Percentiles rank a stretch among this genome's conserved stretches.
These are phyloP conservation scores for Phytopythium helicoides DNA, from an alignment of 352 stramenopile genomes.

Conservation along the genomic window DNA sequence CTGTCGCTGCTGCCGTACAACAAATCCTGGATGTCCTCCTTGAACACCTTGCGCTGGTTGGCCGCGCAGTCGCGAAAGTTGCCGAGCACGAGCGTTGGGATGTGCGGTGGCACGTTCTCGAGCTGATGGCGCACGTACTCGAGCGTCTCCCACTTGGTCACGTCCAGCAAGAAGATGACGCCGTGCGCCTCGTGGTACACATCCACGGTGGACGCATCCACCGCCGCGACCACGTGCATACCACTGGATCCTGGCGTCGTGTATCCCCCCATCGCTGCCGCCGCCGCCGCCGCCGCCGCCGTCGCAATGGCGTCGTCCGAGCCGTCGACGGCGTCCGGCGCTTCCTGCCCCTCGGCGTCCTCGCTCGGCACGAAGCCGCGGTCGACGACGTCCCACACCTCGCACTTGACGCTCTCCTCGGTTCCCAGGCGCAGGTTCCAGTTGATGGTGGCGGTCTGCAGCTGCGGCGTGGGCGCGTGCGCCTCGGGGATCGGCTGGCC, in stretches of 20 bases:
- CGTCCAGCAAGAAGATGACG: slow-evolving; percentile 87
- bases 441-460: slow-evolving; percentile 88
- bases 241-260: slow-evolving; percentile 20
- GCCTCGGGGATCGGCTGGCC: slow-evolving; percentile 65
- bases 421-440: slow-evolving; percentile 65
- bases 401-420: slow-evolving; percentile 88
- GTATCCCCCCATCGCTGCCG: slow-evolving; percentile 9
- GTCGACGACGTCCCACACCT: slow-evolving; percentile 92
- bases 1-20: slow-evolving; percentile 48
- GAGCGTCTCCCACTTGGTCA: slow-evolving; percentile 75
- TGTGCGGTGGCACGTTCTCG: slow-evolving; percentile 66
- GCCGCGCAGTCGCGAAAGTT: slow-evolving; percentile 74
- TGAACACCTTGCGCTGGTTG: slow-evolving; percentile 77
- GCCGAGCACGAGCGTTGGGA: slow-evolving; percentile 76
- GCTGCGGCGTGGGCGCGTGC: slow-evolving; percentile 79
- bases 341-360: slow-evolving; percentile 11
- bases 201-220: slow-evolving; percentile 85
- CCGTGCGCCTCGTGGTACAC: slow-evolving; percentile 89
- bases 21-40: slow-evolving; percentile 79
- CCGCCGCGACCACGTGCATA: slow-evolving; percentile 56
- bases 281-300: slow-evolving; percentile 20
- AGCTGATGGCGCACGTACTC: slow-evolving; percentile 81
- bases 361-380: slow-evolving; percentile 43
- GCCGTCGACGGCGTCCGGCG: too few species aligned
- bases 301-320: not conserved